Evolutionary conservation across 148 eudicot species (phyloP), one percentile per base, ranked within the genome.

Genomic region (Amaranthus cruentus): DNA sequence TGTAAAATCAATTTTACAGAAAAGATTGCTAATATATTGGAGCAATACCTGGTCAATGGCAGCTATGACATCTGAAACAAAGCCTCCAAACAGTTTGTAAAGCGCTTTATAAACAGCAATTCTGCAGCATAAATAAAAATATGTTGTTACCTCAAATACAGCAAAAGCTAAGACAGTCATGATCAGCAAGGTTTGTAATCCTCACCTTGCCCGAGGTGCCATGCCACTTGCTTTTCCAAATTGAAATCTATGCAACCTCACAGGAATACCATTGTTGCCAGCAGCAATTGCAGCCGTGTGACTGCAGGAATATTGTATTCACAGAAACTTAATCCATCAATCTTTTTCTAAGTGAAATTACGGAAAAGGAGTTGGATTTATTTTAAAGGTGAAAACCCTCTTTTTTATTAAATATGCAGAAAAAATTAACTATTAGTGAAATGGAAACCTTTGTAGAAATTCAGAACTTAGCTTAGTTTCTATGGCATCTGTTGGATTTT

Each of bases 281-380:
- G 99, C 99, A 76, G 99, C 97, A 84, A 91, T 95, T 73, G 99
- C 89, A 55, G 97, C 99, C 66, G 92, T 95, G 78, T 95, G 99
- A 76, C 99, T 95, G 91, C 71, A 21, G 44, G 28, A 69, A 75
- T 56, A 52, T 80, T 62, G 21, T 69, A 59, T 49, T 53, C 61
- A 59, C 44, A 51, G 59, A 46, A 57, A 75, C 10, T 8, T 1
- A 48, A 56, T 56, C 21, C 62, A 55, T 69, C 62, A 63, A 70
- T 13, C 70, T 53, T 28, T 13, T 55, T 49, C 9, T 11, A 69
- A 49, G 70, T 47, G 59, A 15, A 12, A 6, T 13, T 42, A 51
- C 38, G 66, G 50, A 38, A 57, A 51, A 12, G 5, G 55, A 28
- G 54, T 43, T 14, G 9, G 13, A 2, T 58, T 43, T 8, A 62